Percentiles rank a stretch among this genome's conserved stretches.
Evolutionary conservation across 352 stramenopile species (phyloP).

Genomic region (Globisporangium spinosum): DNA sequence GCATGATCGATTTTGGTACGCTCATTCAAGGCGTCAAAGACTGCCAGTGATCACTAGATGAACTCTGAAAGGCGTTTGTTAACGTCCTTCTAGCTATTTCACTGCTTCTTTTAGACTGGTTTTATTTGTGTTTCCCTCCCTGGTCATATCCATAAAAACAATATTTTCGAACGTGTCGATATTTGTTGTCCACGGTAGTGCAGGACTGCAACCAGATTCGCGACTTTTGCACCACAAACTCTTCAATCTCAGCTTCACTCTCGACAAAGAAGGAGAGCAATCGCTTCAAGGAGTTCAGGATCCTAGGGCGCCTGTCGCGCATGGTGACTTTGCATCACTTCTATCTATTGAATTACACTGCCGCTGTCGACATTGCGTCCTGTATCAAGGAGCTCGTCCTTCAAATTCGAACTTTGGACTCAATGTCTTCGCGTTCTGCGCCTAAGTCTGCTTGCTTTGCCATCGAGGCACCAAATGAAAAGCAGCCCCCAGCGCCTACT

Average conservation of each 20-base stretch:
- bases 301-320: neutral
- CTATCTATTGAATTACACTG: neutral
- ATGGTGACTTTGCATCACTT: neutral
- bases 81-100: too few relatives aligned
- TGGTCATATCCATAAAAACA: too few relatives aligned
- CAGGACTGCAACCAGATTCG: neutral
- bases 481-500: neutral
- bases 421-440: neutral
- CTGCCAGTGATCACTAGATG: too few relatives aligned
- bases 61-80: too few relatives aligned
- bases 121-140: too few relatives aligned
- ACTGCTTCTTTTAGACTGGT: too few relatives aligned
- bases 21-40: too few relatives aligned
- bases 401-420: neutral
- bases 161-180: too few relatives aligned
- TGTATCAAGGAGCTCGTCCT: neutral
- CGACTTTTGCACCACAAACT: neutral
- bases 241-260: neutral
- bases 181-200: too few relatives aligned
- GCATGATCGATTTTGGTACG: too few relatives aligned
- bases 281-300: neutral
- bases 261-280: neutral
- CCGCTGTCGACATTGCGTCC: neutral
- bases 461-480: neutral
- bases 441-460: neutral